Evolutionary conservation across 2,329 filamentous ascomycete genomes (phyloP), one percentile per base, ranked within the genome.

Genomic region (Microcyclosporella mali): DNA sequence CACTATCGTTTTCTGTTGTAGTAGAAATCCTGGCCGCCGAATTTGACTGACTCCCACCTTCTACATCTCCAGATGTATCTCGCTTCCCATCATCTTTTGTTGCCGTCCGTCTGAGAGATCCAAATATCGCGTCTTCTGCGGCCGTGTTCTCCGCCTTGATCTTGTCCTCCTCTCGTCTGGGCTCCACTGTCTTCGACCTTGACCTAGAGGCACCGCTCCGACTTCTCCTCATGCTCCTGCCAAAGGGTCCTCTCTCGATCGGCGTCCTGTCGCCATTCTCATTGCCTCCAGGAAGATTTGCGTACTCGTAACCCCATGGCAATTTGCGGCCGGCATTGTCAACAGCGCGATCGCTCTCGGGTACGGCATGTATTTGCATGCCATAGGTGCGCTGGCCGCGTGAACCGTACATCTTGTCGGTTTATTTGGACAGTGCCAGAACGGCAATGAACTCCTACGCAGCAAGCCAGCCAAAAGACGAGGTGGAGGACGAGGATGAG

Each of bases 281-380:
- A 18, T 39, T 37, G 14, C 18, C 38, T 27, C 48, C 37, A 1
- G 41, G 18, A 18, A 37, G 29, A 3, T 19, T 28, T 31, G 39
- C 41, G 31, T 51, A 53, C 14, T 80, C 73, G 60, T 78, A 78
- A 12, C 70, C 78, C 78, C 77, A 82, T n/a, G 79, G 79, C 37
- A 83, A 59, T 41, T 70, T 67, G 53, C 76, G 74, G 37, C 79
- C 78, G 37, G 73, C 72, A 40, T 74, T 71, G 56, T 81, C 77
- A 56, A 71, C 69, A 25, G 76, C 77, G 56, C 78, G 74, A 62
- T 82, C 79, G 53, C 77, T 71, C 41, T 76, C 75, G 27, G 79
- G 78, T 9, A 83, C 79, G 25, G 76, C 77, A 62, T 83, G 79
- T 39, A 82, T 78, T 63, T 83, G 79, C 75, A 82, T 82, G 43